Base-by-base conservation (phyloP, 371 early-diverging fungal species). In the Mucor ambiguus region DNA sequence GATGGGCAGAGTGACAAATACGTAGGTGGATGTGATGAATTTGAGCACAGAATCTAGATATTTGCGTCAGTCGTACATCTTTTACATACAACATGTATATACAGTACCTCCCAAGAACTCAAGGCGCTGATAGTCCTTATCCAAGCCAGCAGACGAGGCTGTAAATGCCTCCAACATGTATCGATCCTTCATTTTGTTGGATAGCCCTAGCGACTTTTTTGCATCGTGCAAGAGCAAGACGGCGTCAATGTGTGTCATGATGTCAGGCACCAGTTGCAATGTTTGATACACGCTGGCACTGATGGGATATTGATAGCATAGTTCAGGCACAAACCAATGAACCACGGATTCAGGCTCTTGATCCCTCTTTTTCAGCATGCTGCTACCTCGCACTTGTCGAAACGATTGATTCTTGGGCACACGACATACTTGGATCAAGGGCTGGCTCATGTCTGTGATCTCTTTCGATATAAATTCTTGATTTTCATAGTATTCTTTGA, bases 121-220 rank as follows among this genome's bases (percentile, higher is more conserved):
- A 0, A 99, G 79, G 2, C 98, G 90, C 76, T 99, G 96, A 70
- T 98, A 99, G 67, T 94, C 84, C 59, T 78, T 83, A 1, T 80
- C 81, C 60, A 85, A 73, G 63, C 75, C 80, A 0, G 95, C 85
- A 4, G 89, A 79, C 1, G 92, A 80, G 1, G 93, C 77, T 0
- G 91, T 90, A 61, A 93, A 86, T 0, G 96, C 96, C 63, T 85
- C 79, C 29, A 89, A 81, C 37, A 95, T 73, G 0, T 84, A 32
- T 3, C 22, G 2, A 41, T 37, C 55, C 3, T 56, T 69, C 8
- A 75, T 66, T 18, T 83, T 75, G 5, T 64, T 58, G 0, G 30
- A 14, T 20, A 74, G 59, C 0, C 78, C 73, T 1, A 89, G 64
- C 12, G 65, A 43, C 12, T 61, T 26, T 46, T 83, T 79, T 52